These are phyloP conservation scores for Penicillium atrosanguineum DNA, from an alignment of 495 filamentous ascomycete genomes.

Conservation along the genomic window DNA sequence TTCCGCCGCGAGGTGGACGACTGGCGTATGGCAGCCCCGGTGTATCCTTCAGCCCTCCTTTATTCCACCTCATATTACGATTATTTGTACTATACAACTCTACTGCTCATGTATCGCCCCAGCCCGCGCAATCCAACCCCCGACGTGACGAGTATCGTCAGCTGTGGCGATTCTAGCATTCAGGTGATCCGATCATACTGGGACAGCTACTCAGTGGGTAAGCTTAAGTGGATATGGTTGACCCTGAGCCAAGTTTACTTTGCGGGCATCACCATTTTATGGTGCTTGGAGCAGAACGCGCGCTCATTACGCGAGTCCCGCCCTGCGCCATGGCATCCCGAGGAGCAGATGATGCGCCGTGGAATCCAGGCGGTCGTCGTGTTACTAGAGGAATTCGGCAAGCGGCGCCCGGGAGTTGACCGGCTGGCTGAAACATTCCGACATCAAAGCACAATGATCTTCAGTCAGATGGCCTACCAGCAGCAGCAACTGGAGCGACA, in stretches of 20 bases:
- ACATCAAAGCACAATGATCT: conserved; percentile 46
- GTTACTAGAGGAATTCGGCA: conserved; percentile 48
- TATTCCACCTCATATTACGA: conserved; percentile 51
- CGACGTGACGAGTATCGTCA: conserved; percentile 40
- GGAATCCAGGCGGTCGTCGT: conserved; percentile 47
- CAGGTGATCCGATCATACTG: conserved; percentile 51
- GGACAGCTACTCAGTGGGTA: conserved; percentile 47
- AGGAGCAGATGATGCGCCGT: conserved; percentile 46
- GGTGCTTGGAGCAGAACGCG: conserved; percentile 48
- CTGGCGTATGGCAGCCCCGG: conserved; percentile 40
- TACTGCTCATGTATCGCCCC: conserved; percentile 51
- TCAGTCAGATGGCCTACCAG: conserved; percentile 44
- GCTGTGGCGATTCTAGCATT: conserved; percentile 49
- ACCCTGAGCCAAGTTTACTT: conserved; percentile 53
- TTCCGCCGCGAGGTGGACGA: conserved; percentile 51
- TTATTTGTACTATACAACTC: conserved; percentile 51
- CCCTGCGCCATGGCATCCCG: conserved; percentile 40
- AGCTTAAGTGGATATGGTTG: conserved; percentile 56
- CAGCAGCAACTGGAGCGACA: conserved; percentile 30
- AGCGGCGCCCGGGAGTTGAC: conserved; percentile 47
- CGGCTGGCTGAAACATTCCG: conserved; percentile 45
- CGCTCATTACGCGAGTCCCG: conserved; percentile 41
- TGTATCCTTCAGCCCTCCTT: conserved; percentile 40
- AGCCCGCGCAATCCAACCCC: conserved; percentile 48
- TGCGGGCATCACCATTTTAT: conserved; percentile 49